Evolutionary conservation across 441 rosid genomes (phyloP).

Genomic region (Codiaeum variegatum): DNA sequence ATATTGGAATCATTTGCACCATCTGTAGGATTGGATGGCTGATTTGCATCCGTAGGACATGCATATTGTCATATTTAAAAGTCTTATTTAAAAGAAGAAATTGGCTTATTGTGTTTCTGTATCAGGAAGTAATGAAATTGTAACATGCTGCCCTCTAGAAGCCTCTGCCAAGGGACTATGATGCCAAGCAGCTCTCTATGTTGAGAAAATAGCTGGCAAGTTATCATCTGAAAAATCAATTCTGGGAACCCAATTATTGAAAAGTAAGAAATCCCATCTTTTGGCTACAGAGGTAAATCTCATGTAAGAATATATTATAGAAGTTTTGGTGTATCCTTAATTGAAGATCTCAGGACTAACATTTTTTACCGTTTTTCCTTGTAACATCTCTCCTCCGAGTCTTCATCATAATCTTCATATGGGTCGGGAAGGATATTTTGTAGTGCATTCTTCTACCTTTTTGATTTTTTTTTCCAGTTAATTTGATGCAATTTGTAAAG

Average conservation of each 20-base stretch:
- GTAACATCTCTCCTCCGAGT: not conserved
- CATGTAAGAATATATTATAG: not conserved
- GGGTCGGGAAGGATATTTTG: not conserved
- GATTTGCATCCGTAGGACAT: not conserved
- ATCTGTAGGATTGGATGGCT: not conserved
- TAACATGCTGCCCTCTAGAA: not conserved
- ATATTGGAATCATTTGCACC: not conserved
- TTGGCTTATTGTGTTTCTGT: not conserved
- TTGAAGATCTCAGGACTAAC: constrained; percentile 5
- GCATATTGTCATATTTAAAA: not conserved
- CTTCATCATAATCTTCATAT: not conserved
- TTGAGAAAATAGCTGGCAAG: not conserved
- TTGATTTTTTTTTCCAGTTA: not conserved
- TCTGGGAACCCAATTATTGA: not conserved
- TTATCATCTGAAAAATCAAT: not conserved
- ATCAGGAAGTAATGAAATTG: constrained; percentile 2
- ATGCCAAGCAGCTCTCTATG: not conserved
- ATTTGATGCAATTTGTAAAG: not conserved
- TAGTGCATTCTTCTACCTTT: not conserved
- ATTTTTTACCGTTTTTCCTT: not conserved
- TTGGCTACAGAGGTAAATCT: constrained; percentile 3
- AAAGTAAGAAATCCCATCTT: not conserved
- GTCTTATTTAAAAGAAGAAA: not conserved
- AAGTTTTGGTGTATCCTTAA: not conserved
- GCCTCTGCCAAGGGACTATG: constrained; percentile 6